These are phyloP conservation scores for Sanghuangporus sanghuang DNA, from an alignment of 1,284 basidiomycete species.

Conservation along the genomic window DNA sequence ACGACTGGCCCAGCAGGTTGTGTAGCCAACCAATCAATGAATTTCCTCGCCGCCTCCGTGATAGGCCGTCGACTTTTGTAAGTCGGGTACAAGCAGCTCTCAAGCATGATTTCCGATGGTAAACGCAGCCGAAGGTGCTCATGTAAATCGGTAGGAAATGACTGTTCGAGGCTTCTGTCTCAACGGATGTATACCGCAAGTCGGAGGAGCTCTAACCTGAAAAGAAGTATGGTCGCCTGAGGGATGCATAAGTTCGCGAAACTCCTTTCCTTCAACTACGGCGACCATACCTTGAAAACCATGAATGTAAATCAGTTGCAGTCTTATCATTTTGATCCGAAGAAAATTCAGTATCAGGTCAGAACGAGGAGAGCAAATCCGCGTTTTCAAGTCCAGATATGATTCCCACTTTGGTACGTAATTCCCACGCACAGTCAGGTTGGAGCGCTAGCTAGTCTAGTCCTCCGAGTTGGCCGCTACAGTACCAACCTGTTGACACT, in stretches of 20 bases:
- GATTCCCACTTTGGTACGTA: too few relatives aligned
- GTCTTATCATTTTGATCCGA: not conserved
- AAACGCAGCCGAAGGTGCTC: conserved; percentile 17
- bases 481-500: too few relatives aligned
- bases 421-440: too few relatives aligned
- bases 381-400: too few relatives aligned
- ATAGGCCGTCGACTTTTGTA: conserved; percentile 26
- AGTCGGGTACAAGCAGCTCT: conserved; percentile 27
- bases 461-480: too few relatives aligned
- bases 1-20: conserved; percentile 51
- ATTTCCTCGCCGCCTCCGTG: conserved; percentile 20
- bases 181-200: not conserved
- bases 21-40: conserved; percentile 34
- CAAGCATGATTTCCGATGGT: conserved; percentile 16
- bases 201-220: conserved; percentile 15
- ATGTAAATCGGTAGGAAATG: conserved; percentile 28
- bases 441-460: too few relatives aligned
- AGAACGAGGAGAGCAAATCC: not conserved
- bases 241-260: not conserved
- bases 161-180: not conserved
- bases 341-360: not conserved
- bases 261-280: not conserved
- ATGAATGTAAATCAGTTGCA: conserved; percentile 26
- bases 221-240: conserved; percentile 28
- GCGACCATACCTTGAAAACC: conserved; percentile 24